Evolutionary conservation across 1,284 basidiomycete species (phyloP).

Genomic region (Moesziomyces parantarcticus): DNA sequence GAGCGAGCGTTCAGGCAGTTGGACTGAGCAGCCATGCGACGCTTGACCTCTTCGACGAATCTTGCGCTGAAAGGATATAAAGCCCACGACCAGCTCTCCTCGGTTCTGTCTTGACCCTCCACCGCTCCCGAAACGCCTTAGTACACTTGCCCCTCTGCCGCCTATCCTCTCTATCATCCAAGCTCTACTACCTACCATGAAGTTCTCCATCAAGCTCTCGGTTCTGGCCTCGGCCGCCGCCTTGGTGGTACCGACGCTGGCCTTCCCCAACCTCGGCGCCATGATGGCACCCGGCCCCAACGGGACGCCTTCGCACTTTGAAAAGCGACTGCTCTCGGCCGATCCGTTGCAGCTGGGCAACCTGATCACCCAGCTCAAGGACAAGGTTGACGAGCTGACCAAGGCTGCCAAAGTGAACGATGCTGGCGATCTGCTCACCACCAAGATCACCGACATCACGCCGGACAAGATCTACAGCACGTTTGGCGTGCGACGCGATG

Average conservation of each 20-base stretch:
- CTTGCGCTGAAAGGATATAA: too few species aligned
- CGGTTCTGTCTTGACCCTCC: too few species aligned
- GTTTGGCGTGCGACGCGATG: slow-evolving; percentile 19
- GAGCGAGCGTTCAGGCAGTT: too few species aligned
- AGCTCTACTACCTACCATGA: slow-evolving; percentile 6
- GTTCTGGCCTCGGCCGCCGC: slow-evolving; percentile 12
- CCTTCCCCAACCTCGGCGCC: slow-evolving; percentile 19
- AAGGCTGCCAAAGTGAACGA: not conserved
- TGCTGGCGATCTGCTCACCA: slow-evolving; percentile 3
- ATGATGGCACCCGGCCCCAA: slow-evolving; percentile 21
- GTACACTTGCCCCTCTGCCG: not conserved
- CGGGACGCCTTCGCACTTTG: slow-evolving; percentile 18
- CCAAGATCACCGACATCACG: slow-evolving; percentile 19
- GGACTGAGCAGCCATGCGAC: too few species aligned
- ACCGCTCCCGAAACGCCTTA: too few species aligned
- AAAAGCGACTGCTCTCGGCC: slow-evolving; percentile 16
- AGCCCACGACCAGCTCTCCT: too few species aligned
- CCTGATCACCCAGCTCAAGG: slow-evolving; percentile 9
- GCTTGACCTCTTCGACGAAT: too few species aligned
- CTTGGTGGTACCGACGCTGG: slow-evolving; percentile 3
- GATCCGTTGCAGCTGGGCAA: slow-evolving; percentile 8
- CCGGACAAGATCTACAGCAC: slow-evolving; percentile 18
- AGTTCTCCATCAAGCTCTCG: slow-evolving; percentile 9
- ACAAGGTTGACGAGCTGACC: slow-evolving; percentile 14
- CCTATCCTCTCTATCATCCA: not conserved